Percentiles rank a stretch among this genome's conserved stretches.
Conservation (phyloP, 2,329 filamentous ascomycete genomes). For the Ceratocystis huliohia region DNA sequence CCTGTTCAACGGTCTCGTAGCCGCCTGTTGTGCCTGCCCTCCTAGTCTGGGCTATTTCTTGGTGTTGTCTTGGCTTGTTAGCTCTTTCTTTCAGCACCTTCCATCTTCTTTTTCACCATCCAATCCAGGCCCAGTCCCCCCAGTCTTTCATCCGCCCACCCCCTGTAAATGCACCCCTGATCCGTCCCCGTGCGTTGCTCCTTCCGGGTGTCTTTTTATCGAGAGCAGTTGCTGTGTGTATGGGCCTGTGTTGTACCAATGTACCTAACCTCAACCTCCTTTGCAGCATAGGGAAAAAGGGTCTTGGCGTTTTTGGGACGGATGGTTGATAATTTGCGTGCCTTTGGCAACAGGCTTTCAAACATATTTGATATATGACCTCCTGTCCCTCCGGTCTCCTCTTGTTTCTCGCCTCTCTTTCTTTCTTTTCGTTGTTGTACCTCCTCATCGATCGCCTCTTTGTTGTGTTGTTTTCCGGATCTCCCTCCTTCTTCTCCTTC, state of each 20-base stretch:
- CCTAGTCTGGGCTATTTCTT: neutral
- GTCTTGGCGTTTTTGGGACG: no score
- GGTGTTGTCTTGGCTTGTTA: neutral
- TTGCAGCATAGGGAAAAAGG: no score
- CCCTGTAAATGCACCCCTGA: neutral
- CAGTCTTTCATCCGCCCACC: neutral
- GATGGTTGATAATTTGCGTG: neutral
- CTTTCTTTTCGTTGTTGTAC: slow-evolving; percentile 17
- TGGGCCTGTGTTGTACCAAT: neutral
- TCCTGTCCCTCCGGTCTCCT: neutral
- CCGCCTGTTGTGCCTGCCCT: neutral
- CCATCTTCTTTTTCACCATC: neutral
- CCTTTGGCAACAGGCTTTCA: neutral
- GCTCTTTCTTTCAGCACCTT: neutral
- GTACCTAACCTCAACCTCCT: neutral
- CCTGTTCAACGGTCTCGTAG: neutral
- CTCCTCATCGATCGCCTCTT: slow-evolving; percentile 18
- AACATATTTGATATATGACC: slow-evolving; percentile 11
- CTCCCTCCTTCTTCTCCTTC: slow-evolving; percentile 6
- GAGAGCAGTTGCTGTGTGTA: neutral
- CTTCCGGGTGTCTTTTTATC: slow-evolving; percentile 1
- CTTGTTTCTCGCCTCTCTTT: slow-evolving; percentile 17
- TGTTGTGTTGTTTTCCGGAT: slow-evolving; percentile 7
- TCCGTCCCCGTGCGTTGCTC: slow-evolving; percentile 3
- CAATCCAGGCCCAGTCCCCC: neutral